Evolutionary conservation across 192 early-diverging fungal genomes (phyloP), one percentile per base, ranked within the genome.

Genomic region (Haplosporangium gracile): DNA sequence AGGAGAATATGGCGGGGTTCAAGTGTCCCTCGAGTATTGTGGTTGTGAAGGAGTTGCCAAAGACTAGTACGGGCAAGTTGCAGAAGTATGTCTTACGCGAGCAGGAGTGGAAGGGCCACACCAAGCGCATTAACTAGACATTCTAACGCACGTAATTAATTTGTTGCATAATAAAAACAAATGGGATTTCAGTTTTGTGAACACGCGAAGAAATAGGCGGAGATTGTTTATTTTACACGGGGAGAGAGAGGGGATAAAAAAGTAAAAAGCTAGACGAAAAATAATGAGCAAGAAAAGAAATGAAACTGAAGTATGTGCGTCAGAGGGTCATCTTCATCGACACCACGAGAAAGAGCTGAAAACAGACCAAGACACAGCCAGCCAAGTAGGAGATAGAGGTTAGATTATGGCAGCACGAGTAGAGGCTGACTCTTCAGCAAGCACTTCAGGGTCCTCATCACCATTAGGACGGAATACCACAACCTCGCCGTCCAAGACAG

Each of bases 71-170:
- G 1, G 91, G 91, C 36, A 92, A 93, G 78, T 60, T 90, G 20
- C 92, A 92, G 43, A 93, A 93, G 74, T 93, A 89, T 77, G 78
- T 93, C 6, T 70, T 93, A 47, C 77, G 92, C 10, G 91, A 92
- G 34, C 85, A 77, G 40, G 87, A 90, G 38, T 93, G 90, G 91
- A 83, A 85, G 57, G 80, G 82, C 55, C 78, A 76, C 18, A 42
- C 60, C 22, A 90, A 89, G 86, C 78, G 79, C 11, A 72, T 89
- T 71, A 88, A 85, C 26, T 88, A 81, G 68, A 82, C 5, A 5
- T 51, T 51, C 20, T 5, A 51, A 29, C 4, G 2, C 26, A 16
- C n/a, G 15, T 29, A 29, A 65, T 32, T 32, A 29, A 15, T 65
- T 65, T 29, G 9, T 29, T 0, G 2, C 0, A 65, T 2, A 65